These are phyloP conservation scores for Cochlearia excelsa DNA, from an alignment of 345 rosid species.

Conservation along the genomic window DNA sequence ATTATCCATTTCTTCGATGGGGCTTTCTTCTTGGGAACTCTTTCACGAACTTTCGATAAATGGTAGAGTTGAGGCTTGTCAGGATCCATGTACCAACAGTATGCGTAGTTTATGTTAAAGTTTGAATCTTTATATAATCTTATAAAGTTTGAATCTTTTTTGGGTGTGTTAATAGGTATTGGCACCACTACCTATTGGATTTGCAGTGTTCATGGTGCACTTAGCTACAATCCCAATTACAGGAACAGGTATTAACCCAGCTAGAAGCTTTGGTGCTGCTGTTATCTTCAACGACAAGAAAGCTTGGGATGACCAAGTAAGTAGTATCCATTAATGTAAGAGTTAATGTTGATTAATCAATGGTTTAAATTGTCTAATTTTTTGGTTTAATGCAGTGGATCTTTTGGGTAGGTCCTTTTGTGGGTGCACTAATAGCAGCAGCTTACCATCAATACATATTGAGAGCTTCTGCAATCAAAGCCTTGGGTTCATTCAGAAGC, in stretches of 20 bases:
- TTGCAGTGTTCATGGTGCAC: conserved; percentile 76
- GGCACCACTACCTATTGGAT: conserved; percentile 83
- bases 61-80: no score
- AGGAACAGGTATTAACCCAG: conserved; percentile 81
- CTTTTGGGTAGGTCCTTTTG: conserved; percentile 77
- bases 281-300: conserved; percentile 57
- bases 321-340: neutral
- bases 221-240: conserved; percentile 78
- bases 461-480: conserved; percentile 65
- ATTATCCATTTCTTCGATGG: no score
- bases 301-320: conserved; percentile 61
- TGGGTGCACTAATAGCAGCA: conserved; percentile 70
- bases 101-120: neutral
- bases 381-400: conserved; percentile 47
- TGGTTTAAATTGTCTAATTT: neutral
- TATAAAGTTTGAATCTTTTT: no score
- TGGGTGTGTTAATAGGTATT: conserved; percentile 26
- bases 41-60: no score
- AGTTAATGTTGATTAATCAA: no score
- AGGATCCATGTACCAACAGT: no score
- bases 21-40: no score
- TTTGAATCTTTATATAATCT: neutral
- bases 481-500: conserved; percentile 71
- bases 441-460: conserved; percentile 66
- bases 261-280: conserved; percentile 77